These are phyloP conservation scores for Teratosphaeria epicoccoides DNA, from an alignment of 2,329 filamentous ascomycete genomes.

Conservation along the genomic window DNA sequence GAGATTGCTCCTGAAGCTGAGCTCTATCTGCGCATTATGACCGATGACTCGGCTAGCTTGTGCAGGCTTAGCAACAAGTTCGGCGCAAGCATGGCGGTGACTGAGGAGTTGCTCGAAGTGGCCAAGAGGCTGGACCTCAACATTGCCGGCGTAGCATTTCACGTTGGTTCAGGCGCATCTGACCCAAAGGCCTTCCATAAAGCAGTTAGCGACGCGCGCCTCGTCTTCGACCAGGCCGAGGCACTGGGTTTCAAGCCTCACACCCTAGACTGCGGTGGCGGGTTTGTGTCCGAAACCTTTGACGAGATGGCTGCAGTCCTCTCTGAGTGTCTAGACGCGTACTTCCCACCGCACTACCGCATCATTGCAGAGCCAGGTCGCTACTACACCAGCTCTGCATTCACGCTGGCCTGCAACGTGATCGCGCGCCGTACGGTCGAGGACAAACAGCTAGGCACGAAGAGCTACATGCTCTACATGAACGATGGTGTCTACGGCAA, in stretches of 20 bases:
- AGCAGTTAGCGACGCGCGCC: conserved; percentile 78
- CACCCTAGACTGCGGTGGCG: conserved; percentile 87
- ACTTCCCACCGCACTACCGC: conserved; percentile 73
- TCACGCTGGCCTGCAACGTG: conserved; percentile 89
- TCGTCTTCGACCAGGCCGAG: conserved; percentile 76
- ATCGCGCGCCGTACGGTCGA: conserved; percentile 87
- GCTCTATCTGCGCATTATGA: conserved; percentile 87
- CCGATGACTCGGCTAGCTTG: conserved; percentile 87
- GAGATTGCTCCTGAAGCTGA: conserved; percentile 81
- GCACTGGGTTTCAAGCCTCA: conserved; percentile 69
- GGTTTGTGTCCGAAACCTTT: conserved; percentile 84
- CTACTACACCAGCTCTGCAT: conserved; percentile 88
- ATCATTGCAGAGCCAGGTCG: conserved; percentile 94
- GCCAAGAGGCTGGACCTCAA: conserved; percentile 77
- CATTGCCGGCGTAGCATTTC: conserved; percentile 93
- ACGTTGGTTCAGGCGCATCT: conserved; percentile 90
- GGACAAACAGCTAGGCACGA: conserved; percentile 53
- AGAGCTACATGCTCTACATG: conserved; percentile 91
- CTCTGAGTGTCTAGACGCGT: conserved; percentile 67
- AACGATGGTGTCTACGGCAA: conserved; percentile 98
- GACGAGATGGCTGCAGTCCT: conserved; percentile 80
- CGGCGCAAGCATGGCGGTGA: conserved; percentile 77
- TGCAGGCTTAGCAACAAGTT: conserved; percentile 97
- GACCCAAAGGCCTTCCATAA: conserved; percentile 87
- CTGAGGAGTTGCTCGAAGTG: conserved; percentile 63